phyloP scores from a whole-genome alignment of 1,139 yeast genomes.

The Magnusiomyces tetraspermus region DNA sequence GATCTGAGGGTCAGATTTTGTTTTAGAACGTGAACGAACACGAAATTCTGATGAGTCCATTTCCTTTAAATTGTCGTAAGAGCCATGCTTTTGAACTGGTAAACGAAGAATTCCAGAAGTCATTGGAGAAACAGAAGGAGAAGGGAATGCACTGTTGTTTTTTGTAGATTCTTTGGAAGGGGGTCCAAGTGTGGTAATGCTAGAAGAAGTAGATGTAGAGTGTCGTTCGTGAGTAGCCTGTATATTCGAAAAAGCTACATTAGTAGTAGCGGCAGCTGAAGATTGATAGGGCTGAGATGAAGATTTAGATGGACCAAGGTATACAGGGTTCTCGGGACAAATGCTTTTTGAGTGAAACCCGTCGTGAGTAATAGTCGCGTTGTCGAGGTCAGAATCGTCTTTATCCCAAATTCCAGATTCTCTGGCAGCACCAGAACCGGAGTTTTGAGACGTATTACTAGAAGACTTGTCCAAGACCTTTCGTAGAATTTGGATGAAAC shows the following conservation, averaged over 20 bases:
- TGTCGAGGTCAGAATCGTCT: not conserved
- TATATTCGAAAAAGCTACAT: not conserved
- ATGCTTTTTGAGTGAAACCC: not conserved
- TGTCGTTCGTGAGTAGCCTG: not conserved
- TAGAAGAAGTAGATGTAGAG: not conserved
- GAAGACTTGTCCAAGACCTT: constrained; percentile 37
- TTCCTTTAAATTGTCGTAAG: not conserved
- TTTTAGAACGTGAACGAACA: not conserved
- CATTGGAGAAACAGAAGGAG: not conserved
- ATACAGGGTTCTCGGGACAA: not conserved
- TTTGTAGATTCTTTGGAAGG: not conserved
- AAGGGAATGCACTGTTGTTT: not conserved
- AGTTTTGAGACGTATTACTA: constrained; percentile 7
- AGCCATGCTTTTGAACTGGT: not conserved
- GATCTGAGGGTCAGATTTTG: not conserved
- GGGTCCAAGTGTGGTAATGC: not conserved
- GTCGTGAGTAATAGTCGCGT: not conserved
- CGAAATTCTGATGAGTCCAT: not conserved
- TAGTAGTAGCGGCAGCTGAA: not conserved
- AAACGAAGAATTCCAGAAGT: not conserved
- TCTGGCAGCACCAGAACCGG: not conserved
- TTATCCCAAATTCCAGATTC: not conserved
- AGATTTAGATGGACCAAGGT: not conserved
- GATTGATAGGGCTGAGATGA: not conserved
- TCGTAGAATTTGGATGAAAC: constrained; percentile 47